phyloP scores from a whole-genome alignment of 1,139 yeast genomes.

The Debaryomyces psychrophilus region DNA sequence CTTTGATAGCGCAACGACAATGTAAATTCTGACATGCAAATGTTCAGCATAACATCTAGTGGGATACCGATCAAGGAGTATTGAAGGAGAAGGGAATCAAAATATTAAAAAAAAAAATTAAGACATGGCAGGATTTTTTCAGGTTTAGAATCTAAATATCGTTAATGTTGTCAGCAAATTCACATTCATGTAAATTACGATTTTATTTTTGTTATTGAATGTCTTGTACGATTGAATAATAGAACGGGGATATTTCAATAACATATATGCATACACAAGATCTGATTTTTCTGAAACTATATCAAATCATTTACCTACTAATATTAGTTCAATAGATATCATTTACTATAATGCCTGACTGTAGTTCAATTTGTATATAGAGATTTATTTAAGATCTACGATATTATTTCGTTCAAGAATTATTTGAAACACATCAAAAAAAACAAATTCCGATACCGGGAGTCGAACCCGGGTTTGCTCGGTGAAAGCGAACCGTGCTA shows the following conservation, averaged over 20 bases:
- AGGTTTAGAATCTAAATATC: background rate
- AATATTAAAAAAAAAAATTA: constrained; percentile 1
- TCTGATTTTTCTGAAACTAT: constrained; percentile 3
- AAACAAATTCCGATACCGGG: constrained; percentile 69
- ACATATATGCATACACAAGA: constrained; percentile 4
- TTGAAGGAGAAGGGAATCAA: background rate
- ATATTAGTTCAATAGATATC: constrained; percentile 7
- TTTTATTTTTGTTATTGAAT: background rate
- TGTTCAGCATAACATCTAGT: background rate
- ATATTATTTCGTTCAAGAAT: background rate
- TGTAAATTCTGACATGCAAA: background rate
- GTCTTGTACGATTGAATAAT: background rate
- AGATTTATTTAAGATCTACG: too few relatives aligned
- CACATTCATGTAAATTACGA: constrained; percentile 7
- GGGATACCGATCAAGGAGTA: background rate
- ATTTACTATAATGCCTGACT: background rate
- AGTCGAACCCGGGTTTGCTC: constrained; percentile 84
- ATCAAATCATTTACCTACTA: constrained; percentile 1
- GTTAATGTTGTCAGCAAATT: background rate
- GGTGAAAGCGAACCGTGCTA: constrained; percentile 84
- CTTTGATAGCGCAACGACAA: background rate
- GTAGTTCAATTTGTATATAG: background rate
- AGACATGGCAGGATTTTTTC: background rate
- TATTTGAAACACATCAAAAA: constrained; percentile 17
- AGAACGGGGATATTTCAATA: background rate